Base-by-base conservation (phyloP, 208 protist species). In the Crithidia expoeki region DNA sequence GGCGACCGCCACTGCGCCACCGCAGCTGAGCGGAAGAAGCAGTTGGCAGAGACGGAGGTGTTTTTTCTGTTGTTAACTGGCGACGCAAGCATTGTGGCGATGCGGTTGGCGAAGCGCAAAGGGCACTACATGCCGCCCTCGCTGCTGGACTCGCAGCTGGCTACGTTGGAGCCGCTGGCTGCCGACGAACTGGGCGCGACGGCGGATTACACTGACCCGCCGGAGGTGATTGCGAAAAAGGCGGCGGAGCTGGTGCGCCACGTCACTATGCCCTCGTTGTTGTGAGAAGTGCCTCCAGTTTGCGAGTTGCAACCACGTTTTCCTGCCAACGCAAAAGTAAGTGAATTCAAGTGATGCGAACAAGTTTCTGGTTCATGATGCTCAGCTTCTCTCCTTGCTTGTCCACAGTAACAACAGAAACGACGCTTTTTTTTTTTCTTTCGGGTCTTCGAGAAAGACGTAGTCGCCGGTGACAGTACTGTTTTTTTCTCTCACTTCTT, bases 91-190 rank as follows among this genome's bases (percentile, higher is more conserved):
- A 34, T 90, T 0, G 58, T 96, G 21, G 58, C 47, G 32, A 7
- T 42, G 63, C 76, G 88, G n/a, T 32, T 96, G 59, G 42, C 51
- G 30, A 38, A 50, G 2, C 79, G 91, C 30, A 65, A 71, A 14
- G 83, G 79, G 0, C 85, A 92, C 76, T 96, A 83, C 55, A 93
- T 96, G 86, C 76, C 81, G 0, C 25, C 79, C 7, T 75, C 72
- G 5, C 76, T 94, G 17, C 66, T 92, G 19, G 19, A 3, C 0
- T 96, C 91, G 28, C 91, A 94, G 80, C 67, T 90, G 34, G 70
- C 66, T 0, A 80, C 63, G 12, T 44, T 90, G 47, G 84, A 96
- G 70, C 62, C 77, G 12, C 59, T 93, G 58, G 51, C 74, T 33
- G 42, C 60, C 7, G 47, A 62, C 16, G 85, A 92, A 62, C 46